phyloP scores from a whole-genome alignment of 345 rosid genomes.

The Hypericum perforatum region DNA sequence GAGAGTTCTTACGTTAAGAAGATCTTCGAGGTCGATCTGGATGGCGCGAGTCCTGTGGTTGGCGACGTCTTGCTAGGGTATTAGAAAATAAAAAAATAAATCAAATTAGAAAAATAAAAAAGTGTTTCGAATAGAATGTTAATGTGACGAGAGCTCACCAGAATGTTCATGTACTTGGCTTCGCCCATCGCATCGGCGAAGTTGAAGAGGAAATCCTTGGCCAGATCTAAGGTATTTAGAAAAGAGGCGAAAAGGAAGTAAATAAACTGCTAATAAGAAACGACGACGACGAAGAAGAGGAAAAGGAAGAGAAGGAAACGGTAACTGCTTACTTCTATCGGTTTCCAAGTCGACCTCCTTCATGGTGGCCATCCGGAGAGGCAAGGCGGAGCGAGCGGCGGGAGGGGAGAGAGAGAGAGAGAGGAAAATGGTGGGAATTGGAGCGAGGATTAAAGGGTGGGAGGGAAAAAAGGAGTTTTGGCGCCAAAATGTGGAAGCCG shows the following conservation, averaged over 20 bases:
- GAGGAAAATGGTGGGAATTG: neutral
- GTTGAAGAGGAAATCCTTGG: constrained; percentile 72
- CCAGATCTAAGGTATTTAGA: constrained; percentile 40
- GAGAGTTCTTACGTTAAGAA: constrained; percentile 45
- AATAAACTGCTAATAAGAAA: neutral
- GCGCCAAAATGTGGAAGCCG: neutral
- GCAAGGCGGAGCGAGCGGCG: neutral
- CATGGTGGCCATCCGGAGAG: constrained; percentile 29
- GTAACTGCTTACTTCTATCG: constrained; percentile 41
- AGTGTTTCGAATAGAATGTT: neutral
- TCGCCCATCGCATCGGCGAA: constrained; percentile 60
- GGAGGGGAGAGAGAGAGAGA: constrained; percentile 1
- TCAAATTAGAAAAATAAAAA: neutral
- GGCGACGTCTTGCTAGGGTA: constrained; percentile 73
- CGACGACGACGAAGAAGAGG: neutral
- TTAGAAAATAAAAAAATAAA: neutral
- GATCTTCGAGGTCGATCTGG: constrained; percentile 72
- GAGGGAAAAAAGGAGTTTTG: neutral
- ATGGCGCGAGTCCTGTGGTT: constrained; percentile 67
- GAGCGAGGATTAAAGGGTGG: neutral
- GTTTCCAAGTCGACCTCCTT: constrained; percentile 44
- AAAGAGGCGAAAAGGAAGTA: neutral
- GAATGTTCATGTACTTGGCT: constrained; percentile 69
- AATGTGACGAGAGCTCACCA: constrained; percentile 39
- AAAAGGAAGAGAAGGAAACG: neutral